Evolutionary conservation across 1,284 basidiomycete genomes (phyloP).

Genomic region (Ustilago xerochloae): DNA sequence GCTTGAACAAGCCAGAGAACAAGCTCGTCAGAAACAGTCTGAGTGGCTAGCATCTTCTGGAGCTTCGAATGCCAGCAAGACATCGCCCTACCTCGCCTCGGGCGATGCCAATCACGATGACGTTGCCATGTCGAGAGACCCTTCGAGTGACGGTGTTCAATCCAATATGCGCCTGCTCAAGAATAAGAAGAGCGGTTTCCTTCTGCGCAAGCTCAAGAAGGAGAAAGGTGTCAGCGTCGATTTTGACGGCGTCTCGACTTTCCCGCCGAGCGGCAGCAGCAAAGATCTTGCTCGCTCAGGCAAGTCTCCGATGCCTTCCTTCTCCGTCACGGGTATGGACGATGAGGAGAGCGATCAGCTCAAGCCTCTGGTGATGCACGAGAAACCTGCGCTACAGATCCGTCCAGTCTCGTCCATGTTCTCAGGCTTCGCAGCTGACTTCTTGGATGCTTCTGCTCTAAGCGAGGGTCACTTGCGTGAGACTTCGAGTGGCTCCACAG

Average conservation of each 20-base stretch:
- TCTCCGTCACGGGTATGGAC: constrained; percentile 36
- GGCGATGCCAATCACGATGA: constrained; percentile 23
- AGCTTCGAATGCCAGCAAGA: background rate
- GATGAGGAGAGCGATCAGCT: constrained; percentile 27
- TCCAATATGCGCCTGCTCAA: constrained; percentile 41
- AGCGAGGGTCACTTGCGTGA: constrained; percentile 29
- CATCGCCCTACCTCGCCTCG: constrained; percentile 14
- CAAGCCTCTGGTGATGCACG: constrained; percentile 11
- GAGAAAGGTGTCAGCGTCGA: constrained; percentile 47
- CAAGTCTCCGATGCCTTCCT: constrained; percentile 47
- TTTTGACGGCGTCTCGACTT: constrained; percentile 37
- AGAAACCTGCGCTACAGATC: constrained; percentile 52
- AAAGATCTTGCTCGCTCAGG: constrained; percentile 13
- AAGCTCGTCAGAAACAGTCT: constrained; percentile 45
- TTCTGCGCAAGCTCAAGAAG: constrained; percentile 57
- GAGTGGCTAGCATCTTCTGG: constrained; percentile 41
- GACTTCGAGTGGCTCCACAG: constrained; percentile 19
- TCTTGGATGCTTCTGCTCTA: constrained; percentile 46
- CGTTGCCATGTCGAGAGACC: constrained; percentile 27
- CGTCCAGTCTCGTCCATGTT: constrained; percentile 58
- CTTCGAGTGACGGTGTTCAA: constrained; percentile 20
- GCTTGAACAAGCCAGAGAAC: constrained; percentile 54
- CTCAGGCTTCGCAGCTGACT: constrained; percentile 51
- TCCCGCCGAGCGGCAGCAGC: constrained; percentile 30
- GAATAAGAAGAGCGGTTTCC: constrained; percentile 62